These are phyloP conservation scores for Colletotrichum echinochloae DNA, from an alignment of 2,329 filamentous ascomycete species.

Conservation along the genomic window DNA sequence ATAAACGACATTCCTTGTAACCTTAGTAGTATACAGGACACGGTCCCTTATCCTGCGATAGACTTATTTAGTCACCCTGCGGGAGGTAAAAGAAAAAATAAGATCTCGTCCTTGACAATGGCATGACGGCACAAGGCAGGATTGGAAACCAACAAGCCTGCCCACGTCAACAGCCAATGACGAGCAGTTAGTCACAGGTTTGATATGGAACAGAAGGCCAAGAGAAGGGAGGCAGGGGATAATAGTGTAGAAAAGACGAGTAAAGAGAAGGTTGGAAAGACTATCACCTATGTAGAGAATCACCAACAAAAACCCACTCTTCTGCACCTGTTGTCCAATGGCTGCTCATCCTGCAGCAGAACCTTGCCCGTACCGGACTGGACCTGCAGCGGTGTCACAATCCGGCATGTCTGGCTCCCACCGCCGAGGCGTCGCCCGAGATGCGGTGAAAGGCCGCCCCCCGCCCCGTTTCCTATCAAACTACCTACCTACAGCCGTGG, in stretches of 20 bases:
- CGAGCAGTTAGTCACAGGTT: not conserved
- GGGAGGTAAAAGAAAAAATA: not conserved
- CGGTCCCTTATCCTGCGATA: constrained; percentile 2
- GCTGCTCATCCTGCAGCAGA: constrained; percentile 19
- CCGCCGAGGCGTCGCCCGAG: constrained; percentile 33
- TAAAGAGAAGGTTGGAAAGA: constrained; percentile 12
- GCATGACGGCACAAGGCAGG: constrained; percentile 19
- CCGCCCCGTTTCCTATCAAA: constrained; percentile 24
- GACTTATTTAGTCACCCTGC: no score
- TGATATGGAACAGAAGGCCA: not conserved
- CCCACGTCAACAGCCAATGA: not conserved
- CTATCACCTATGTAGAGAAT: no score
- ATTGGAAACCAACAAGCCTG: not conserved
- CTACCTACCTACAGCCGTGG: not conserved
- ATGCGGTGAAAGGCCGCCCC: constrained; percentile 39
- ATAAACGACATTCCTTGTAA: constrained; percentile 21
- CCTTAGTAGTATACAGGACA: not conserved
- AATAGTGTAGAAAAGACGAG: not conserved
- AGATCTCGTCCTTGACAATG: constrained; percentile 5
- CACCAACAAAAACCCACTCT: constrained; percentile 26
- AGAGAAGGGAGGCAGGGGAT: not conserved
- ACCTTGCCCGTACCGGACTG: constrained; percentile 34
- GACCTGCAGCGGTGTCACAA: constrained; percentile 35
- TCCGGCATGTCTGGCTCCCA: constrained; percentile 33
- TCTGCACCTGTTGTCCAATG: constrained; percentile 30